phyloP scores from a whole-genome alignment of 257 asterid genomes.

The Salvia rosmarinus region DNA sequence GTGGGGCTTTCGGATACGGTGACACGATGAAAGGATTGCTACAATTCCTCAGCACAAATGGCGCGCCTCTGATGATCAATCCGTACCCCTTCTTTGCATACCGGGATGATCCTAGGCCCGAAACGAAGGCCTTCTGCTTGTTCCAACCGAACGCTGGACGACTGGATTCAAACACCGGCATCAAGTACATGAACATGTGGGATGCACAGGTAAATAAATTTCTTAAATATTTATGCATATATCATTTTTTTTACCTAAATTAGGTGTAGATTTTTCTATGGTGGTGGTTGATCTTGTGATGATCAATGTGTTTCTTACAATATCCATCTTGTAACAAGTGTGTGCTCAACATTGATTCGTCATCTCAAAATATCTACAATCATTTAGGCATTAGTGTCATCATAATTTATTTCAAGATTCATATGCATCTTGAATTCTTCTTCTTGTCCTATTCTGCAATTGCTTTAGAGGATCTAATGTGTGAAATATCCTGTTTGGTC shows the following conservation, averaged over 20 bases:
- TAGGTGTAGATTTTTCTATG: no score
- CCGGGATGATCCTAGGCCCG: slow-evolving; percentile 83
- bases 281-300: no score
- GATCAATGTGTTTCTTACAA: no score
- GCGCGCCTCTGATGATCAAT: slow-evolving; percentile 86
- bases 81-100: slow-evolving; percentile 97
- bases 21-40: slow-evolving; percentile 65
- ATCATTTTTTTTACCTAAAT: no score
- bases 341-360: no score
- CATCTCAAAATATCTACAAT: no score
- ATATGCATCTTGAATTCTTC: slow-evolving; percentile 26
- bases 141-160: slow-evolving; percentile 95
- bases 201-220: slow-evolving; percentile 89
- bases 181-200: slow-evolving; percentile 97
- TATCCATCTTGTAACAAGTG: no score
- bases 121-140: slow-evolving; percentile 83
- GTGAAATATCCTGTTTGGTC: no score
- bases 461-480: no score
- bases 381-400: not conserved
- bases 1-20: slow-evolving; percentile 63
- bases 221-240: not conserved
- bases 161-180: slow-evolving; percentile 65
- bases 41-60: slow-evolving; percentile 63
- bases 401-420: not conserved
- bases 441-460: no score